A percentile compares a stretch with the other conserved stretches of the same genome.
Conservation (phyloP, 192 early-diverging fungal species). For the Coemansia sp. region DNA sequence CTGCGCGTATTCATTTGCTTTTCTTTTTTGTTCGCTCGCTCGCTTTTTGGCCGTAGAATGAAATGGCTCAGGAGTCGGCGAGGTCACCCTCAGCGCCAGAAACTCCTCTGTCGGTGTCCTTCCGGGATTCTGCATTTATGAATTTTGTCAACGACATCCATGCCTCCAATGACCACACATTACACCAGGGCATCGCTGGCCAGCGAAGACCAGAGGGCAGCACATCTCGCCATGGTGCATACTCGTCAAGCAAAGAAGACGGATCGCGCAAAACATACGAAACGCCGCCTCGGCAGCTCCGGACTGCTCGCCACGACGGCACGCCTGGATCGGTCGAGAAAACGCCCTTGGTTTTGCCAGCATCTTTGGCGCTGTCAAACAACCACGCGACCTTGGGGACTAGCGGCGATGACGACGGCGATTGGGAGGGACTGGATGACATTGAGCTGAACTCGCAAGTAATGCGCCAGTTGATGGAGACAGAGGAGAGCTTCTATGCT, state of each 20-base stretch:
- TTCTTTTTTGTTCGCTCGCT: neutral
- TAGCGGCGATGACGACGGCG: slow-evolving; percentile 12
- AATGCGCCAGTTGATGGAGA: slow-evolving; percentile 38
- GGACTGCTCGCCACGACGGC: neutral
- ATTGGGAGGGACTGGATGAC: slow-evolving; percentile 28
- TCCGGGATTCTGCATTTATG: slow-evolving; percentile 30
- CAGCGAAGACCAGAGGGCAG: neutral
- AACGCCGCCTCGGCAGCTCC: neutral
- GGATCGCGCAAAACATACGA: neutral
- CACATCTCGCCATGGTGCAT: neutral
- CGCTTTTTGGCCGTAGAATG: slow-evolving; percentile 17
- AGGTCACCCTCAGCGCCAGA: slow-evolving; percentile 5
- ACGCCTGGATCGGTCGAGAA: slow-evolving; percentile 2
- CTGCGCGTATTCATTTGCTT: neutral
- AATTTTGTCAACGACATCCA: slow-evolving; percentile 21
- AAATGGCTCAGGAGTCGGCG: slow-evolving; percentile 29
- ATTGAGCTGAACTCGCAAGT: slow-evolving; percentile 41
- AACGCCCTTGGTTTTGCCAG: neutral
- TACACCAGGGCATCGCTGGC: neutral
- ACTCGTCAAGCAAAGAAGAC: neutral
- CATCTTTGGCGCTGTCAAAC: slow-evolving; percentile 2
- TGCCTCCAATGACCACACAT: neutral
- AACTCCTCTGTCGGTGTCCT: slow-evolving; percentile 25
- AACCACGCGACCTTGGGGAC: slow-evolving; percentile 9
- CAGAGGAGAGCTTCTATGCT: slow-evolving; percentile 42